Base-by-base conservation (phyloP, 2,329 filamentous ascomycete species). In the Whalleya microplaca region DNA sequence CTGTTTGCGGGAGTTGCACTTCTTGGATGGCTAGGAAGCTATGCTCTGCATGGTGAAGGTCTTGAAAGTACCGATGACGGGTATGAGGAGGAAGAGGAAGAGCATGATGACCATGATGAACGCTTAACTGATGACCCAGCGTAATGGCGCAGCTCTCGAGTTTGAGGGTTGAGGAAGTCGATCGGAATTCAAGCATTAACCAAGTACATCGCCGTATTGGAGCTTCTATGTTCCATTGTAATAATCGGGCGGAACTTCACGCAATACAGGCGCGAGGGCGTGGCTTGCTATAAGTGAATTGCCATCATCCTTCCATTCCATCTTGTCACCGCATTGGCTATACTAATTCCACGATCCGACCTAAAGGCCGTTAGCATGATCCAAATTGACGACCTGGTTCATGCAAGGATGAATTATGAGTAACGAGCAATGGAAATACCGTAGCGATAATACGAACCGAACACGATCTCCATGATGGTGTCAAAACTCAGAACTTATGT, bases 1-100 rank as follows among this genome's bases (percentile, higher is more conserved):
- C 73, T 96, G 0, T 98, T 98, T 71, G 93, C 89, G 0, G 92
- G 89, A 0, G 81, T 98, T 2, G 85, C 91, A 0, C 86, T 96
- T 29, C 57, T 92, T 0, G 95, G 94, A 0, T 96, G 94, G 76
- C 59, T 91, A 1, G 78, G 91, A 23, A 93, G 90, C 55, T 87
- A 94, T 56, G 88, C 89, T 1, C 94, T 98, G 61, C 80, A 85
- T 12, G 88, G 89, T 2, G 73, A 75, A 1, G 79, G 78, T 0
- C 73, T 88, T 0, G 85, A 88, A 68, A 87, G 84, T 58, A 83
- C 79, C 3, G 84, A 86, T 48, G 76, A 76, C 19, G 74, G 73
- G 2, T 72, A 70, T 2, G 71, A 71, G 10, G 71, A 73, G 2
- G 69, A 71, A 42, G 27, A 44, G 0, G 69, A 72, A 37, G 61